Base-by-base conservation (phyloP, 192 early-diverging fungal genomes). In the Coemansia sp. region DNA sequence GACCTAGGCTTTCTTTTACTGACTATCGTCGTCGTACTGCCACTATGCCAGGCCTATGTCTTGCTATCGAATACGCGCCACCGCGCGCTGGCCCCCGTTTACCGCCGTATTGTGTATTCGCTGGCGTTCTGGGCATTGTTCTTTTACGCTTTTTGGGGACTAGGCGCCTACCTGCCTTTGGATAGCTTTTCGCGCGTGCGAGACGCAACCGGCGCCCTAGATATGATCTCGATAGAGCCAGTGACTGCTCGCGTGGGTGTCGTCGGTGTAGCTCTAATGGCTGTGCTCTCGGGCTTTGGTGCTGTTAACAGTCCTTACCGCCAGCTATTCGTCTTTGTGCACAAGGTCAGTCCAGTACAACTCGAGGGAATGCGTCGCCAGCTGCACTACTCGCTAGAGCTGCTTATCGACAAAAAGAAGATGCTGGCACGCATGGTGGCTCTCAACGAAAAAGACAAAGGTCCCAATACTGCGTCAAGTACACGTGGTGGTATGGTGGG, bases 181-280 rank as follows among this genome's bases (percentile, higher is more conserved):
- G 82, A 87, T 69, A 85, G 75, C 46, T 76, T 72, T 40, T 79
- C 82, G 68, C 78, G 82, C 24, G 76, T 84, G 49, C 66, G 74
- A 16, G 65, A 71, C 66, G 78, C 77, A 22, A 84, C 82, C 6
- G 64, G 76, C 15, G 63, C 77, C 20, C 68, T 82, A 1, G 76
- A 81, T 34, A 76, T 82, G 79, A 72, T 77, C 38, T 77, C 86
- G 12, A 88, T 93, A 22, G 87, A 93, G 70, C 86, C 88, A 44
- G 89, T 88, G 6, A 93, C 97, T 61, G 93, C 91, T 47, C 87
- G 95, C 40, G 91, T 95, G 7, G 91, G 95, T 15, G 88, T 96
- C 18, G 85, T 98, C 18, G 97, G 97, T 57, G 95, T 98, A 33
- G 94, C 94, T 0, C 81, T 97, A 55, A 98, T 96, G 91, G 94